phyloP scores from a whole-genome alignment of 176 grass and related monocot genomes.

The Tillandsia leiboldiana region DNA sequence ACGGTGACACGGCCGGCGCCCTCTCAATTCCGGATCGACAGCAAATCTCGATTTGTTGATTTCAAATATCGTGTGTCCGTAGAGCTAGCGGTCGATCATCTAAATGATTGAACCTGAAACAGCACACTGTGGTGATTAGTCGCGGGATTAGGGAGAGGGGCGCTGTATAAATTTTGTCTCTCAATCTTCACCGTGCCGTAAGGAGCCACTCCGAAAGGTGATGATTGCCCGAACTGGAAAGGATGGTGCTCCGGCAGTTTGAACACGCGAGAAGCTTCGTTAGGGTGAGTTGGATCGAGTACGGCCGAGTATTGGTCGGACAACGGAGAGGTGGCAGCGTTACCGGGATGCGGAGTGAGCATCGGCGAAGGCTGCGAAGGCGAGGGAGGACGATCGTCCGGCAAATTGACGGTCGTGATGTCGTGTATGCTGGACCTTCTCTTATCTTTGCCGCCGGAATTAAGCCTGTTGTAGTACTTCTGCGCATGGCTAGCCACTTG shows the following conservation, averaged over 20 bases:
- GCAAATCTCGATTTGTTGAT: background rate
- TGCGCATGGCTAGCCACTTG: constrained; percentile 27
- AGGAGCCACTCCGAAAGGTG: background rate
- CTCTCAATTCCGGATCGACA: background rate
- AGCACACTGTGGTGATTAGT: background rate
- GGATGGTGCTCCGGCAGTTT: background rate
- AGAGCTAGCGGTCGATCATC: background rate
- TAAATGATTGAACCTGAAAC: background rate
- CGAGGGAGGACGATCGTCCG: constrained; percentile 9
- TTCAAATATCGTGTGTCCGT: too few species aligned
- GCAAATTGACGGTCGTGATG: constrained; percentile 17
- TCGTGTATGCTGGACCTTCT: constrained; percentile 30
- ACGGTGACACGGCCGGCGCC: background rate
- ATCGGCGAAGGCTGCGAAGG: constrained; percentile 4
- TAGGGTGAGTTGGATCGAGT: background rate
- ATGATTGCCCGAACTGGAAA: background rate
- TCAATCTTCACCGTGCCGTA: background rate
- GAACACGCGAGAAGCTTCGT: background rate
- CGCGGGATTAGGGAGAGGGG: background rate
- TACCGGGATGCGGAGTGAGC: background rate
- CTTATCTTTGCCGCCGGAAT: constrained; percentile 22
- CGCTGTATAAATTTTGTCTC: background rate
- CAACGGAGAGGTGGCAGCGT: background rate
- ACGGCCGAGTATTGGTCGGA: background rate
- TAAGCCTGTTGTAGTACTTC: constrained; percentile 26